These are phyloP conservation scores for Schoenoplectus triqueter DNA, from an alignment of 202 grass and related monocot genomes.

Conservation along the genomic window DNA sequence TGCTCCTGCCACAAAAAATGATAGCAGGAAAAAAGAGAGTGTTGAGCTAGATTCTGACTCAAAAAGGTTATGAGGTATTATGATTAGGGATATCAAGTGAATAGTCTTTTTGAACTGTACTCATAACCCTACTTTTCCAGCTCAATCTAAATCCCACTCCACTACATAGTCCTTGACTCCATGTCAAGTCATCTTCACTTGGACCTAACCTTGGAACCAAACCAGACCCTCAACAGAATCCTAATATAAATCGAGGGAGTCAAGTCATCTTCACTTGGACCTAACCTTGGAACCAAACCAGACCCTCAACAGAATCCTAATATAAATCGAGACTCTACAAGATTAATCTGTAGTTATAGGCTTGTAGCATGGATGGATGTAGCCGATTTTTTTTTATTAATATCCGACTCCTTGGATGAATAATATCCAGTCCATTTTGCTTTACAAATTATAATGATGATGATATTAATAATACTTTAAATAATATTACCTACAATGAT, in stretches of 20 bases:
- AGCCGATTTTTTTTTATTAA: too few species aligned
- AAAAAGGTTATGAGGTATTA: conserved; percentile 21
- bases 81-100: neutral
- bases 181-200: conserved; percentile 39
- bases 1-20: conserved; percentile 23
- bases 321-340: neutral
- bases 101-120: conserved; percentile 27
- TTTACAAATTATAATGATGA: too few species aligned
- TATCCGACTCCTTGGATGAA: too few species aligned
- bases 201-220: conserved; percentile 2
- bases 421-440: too few species aligned
- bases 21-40: conserved; percentile 5
- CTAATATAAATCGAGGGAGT: conserved; percentile 14
- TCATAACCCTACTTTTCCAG: conserved; percentile 7
- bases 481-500: too few species aligned
- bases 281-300: conserved; percentile 4
- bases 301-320: neutral
- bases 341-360: neutral
- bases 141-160: conserved; percentile 32
- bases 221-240: neutral
- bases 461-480: too few species aligned
- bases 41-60: conserved; percentile 11
- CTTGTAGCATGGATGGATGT: too few species aligned
- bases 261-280: conserved; percentile 11
- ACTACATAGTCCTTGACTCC: conserved; percentile 25